Base-by-base conservation (phyloP, 768 basidiomycete genomes). In the Termitomyces sp. region DNA sequence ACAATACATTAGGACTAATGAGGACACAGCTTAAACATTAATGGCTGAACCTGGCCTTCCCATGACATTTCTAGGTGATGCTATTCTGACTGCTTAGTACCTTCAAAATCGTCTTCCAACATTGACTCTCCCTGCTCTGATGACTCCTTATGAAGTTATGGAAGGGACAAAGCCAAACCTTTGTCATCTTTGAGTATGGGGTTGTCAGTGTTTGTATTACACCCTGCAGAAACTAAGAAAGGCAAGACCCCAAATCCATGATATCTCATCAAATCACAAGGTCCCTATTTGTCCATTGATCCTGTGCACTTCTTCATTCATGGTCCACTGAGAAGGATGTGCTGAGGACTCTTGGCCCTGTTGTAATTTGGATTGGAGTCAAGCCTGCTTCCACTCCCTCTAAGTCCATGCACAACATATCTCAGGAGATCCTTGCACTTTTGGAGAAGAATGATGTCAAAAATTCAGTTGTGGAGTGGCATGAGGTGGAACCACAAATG, bases 381-480 rank as follows among this genome's bases (percentile, higher is more conserved):
- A 7, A 25, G 59, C 76, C 79, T 2, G 68, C 63, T 46, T 71
- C 77, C 60, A 75, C 75, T 70, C 69, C 73, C 20, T 0, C 73
- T 60, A 70, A 75, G 37, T 71, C 64, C n/a, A 77, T 76, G 45
- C 73, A 73, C 65, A 66, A 76, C 3, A 73, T 69, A 54, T 74
- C 77, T 20, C 68, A 67, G 20, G 69, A 70, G 36, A 76, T 79
- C 63, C 74, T 80, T 57, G 53, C n/a, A 1, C 68, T 79, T 66
- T 73, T 80, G 31, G 4, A 0, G 60, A 60, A 68, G 55, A 61
- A 74, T 50, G 69, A 63, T 60, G 68, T 79, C 65, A 57, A 71
- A 14, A 73, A 60, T 62, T 76, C 63, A 51, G 76, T 70, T 2
- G 72, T 79, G 5, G 79, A 81, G 65, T 81, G 73, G 74, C 46